Base-by-base conservation (phyloP, 2,329 filamentous ascomycete species). In the Anthostomella pinea region DNA sequence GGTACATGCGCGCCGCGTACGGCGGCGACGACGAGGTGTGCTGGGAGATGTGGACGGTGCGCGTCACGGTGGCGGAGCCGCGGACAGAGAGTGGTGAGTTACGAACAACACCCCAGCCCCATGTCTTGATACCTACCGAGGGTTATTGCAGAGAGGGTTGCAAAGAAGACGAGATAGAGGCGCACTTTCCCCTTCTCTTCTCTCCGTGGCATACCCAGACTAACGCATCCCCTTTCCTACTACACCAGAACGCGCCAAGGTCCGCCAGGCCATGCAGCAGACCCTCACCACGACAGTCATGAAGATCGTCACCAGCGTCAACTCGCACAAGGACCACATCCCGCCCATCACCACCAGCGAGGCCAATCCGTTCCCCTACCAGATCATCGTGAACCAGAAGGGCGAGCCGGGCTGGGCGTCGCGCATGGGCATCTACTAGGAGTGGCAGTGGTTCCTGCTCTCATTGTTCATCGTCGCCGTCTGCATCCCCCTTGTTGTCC, bases 11-110 rank as follows among this genome's bases (percentile, higher is more conserved):
- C 41, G 49, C 49, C 6, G 52, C 52, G 10, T 57, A 54, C 30
- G 53, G 51, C 8, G 44, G 80, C 16, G 91, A 96, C 49, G 90
- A 97, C 61, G 90, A 96, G 62, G 81, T 96, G 13, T 95, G 89
- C 62, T 98, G 93, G 93, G 93, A 97, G 72, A 82, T 81, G 57
- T 98, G 93, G 93, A 88, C 86, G 28, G 68, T 98, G 49, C 87
- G 94, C 63, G 86, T 97, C 33, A 94, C 89, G n/a, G 81, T 96
- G 37, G 87, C 89, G 8, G 89, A 88, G 52, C 90, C 91, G 19
- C 73, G 85, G 56, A 95, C 87, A 8, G 91, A 97, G 57, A 86
- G 81, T 48, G 89, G 88, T 94, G 68, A 53, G 81, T 59, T 27
- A 10, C 14, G n/a, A n/a, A n/a, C n/a, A n/a, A n/a, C n/a, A n/a